A percentile compares a stretch with the other conserved stretches of the same genome.
phyloP scores from a whole-genome alignment of 2,329 filamentous ascomycete species.

The Aspergillus alliaceus region DNA sequence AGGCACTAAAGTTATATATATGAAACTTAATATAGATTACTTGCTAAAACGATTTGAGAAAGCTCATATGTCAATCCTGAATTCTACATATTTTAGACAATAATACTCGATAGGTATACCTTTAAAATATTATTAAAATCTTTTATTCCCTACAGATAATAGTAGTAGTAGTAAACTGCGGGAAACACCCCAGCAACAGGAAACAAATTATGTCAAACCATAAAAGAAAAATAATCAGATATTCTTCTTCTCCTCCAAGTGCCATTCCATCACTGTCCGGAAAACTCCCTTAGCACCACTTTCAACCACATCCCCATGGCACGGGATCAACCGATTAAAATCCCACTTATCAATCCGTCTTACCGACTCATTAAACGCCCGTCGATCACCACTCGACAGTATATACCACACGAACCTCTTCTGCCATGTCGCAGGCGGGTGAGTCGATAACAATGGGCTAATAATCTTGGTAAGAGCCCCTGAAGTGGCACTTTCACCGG shows the following conservation, averaged over 20 bases:
- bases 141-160: no score
- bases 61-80: no score
- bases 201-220: no score
- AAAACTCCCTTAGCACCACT: slow-evolving; percentile 72
- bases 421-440: slow-evolving; percentile 67
- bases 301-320: slow-evolving; percentile 89
- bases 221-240: no score
- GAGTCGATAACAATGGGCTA: slow-evolving; percentile 55
- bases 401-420: slow-evolving; percentile 82
- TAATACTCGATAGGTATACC: no score
- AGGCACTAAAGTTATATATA: no score
- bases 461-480: slow-evolving; percentile 63
- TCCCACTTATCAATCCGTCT: slow-evolving; percentile 74
- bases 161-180: no score
- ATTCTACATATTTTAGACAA: no score
- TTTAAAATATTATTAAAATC: no score
- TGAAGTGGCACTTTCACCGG: slow-evolving; percentile 54
- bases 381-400: slow-evolving; percentile 60
- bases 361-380: slow-evolving; percentile 69
- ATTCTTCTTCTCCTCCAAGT: slow-evolving; percentile 53
- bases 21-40: no score
- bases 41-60: no score
- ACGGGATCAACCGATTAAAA: slow-evolving; percentile 82
- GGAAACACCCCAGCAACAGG: no score
- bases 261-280: slow-evolving; percentile 78